Evolutionary conservation across 2,329 filamentous ascomycete genomes (phyloP).

Genomic region (Onygenales sp.): DNA sequence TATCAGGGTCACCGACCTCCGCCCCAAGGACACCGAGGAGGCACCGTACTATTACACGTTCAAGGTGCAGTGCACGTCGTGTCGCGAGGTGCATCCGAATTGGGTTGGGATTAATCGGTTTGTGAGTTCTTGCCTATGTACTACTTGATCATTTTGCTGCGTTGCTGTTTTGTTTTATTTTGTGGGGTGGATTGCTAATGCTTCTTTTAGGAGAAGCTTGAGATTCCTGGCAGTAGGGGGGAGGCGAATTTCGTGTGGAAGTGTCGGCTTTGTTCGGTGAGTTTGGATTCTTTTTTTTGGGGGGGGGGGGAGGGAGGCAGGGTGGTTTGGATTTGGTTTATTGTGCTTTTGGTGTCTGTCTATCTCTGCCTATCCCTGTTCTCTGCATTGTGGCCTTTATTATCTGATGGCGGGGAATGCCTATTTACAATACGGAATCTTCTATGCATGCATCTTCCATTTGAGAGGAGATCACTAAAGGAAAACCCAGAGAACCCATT

Average conservation of each 20-base stretch:
- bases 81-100: slow-evolving; percentile 81
- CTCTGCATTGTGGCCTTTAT: too few relatives aligned
- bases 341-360: background rate
- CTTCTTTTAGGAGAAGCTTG: slow-evolving; percentile 64
- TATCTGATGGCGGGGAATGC: too few relatives aligned
- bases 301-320: too few relatives aligned
- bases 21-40: slow-evolving; percentile 70
- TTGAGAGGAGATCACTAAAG: background rate
- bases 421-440: too few relatives aligned
- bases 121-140: slow-evolving; percentile 38
- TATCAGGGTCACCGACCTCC: slow-evolving; percentile 75
- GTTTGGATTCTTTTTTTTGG: slow-evolving; percentile 10
- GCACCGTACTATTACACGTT: slow-evolving; percentile 94
- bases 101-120: slow-evolving; percentile 79
- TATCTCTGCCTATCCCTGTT: too few relatives aligned
- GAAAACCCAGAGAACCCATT: slow-evolving; percentile 35
- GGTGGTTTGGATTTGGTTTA: background rate
- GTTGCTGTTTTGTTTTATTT: background rate
- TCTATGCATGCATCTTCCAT: background rate
- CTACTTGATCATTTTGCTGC: background rate
- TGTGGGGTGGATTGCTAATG: background rate
- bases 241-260: slow-evolving; percentile 99
- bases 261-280: slow-evolving; percentile 94
- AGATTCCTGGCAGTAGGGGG: slow-evolving; percentile 84
- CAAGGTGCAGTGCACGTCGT: slow-evolving; percentile 97